Evolutionary conservation across 78 protist species (phyloP).

Genomic region (Pigoraptor vietnamica): DNA sequence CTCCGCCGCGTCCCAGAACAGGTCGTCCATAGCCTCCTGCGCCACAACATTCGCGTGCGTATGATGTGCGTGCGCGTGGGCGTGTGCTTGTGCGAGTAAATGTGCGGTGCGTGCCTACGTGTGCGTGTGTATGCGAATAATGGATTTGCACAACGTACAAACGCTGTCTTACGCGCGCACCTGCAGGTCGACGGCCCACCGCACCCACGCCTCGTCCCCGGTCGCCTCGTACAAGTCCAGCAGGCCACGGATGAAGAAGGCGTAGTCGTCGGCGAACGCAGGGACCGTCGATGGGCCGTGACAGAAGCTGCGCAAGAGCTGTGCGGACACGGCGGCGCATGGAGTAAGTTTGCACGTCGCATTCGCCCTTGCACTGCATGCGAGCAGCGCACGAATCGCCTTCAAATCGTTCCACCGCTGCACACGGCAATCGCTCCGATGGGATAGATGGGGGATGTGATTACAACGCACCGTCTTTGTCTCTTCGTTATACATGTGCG

Average conservation of each 20-base stretch:
- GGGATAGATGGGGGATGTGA: too few relatives aligned
- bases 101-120: too few relatives aligned
- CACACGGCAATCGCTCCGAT: too few relatives aligned
- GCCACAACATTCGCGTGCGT: too few relatives aligned
- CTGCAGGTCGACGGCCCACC: constrained; percentile 25
- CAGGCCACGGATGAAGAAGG: constrained; percentile 60
- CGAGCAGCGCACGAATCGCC: too few relatives aligned
- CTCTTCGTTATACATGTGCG: constrained; percentile 6
- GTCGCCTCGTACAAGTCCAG: constrained; percentile 36
- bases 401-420: too few relatives aligned
- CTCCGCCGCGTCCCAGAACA: background rate
- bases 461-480: background rate
- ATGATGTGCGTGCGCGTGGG: too few relatives aligned
- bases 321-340: too few relatives aligned
- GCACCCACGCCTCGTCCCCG: constrained; percentile 4
- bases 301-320: constrained; percentile 42
- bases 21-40: background rate
- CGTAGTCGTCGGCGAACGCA: constrained; percentile 58
- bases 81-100: too few relatives aligned
- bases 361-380: too few relatives aligned
- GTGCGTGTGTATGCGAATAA: too few relatives aligned
- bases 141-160: background rate
- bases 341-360: too few relatives aligned
- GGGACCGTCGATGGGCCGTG: constrained; percentile 42
- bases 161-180: background rate